A percentile compares a stretch with the other conserved stretches of the same genome.
Conservation (phyloP, 2,329 filamentous ascomycete species). For the Ilyonectria sp. region DNA sequence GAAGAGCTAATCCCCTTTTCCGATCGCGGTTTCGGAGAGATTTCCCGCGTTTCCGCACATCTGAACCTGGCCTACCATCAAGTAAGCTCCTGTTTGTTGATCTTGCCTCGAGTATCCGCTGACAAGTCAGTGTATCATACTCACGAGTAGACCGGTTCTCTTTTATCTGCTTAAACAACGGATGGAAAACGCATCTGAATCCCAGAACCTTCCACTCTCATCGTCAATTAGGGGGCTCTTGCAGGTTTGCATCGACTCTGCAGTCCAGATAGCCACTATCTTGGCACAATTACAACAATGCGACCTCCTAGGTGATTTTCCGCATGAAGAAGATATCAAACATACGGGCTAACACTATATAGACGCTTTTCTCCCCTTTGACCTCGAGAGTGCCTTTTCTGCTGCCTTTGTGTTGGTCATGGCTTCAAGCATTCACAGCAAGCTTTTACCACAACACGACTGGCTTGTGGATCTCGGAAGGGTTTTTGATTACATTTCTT, state of each 20-base stretch:
- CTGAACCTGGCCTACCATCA: slow-evolving; percentile 26
- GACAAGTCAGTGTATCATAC: slow-evolving; percentile 21
- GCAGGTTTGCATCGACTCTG: slow-evolving; percentile 23
- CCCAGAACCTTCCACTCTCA: not conserved
- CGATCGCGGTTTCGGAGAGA: slow-evolving; percentile 16
- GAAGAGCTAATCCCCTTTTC: slow-evolving; percentile 19
- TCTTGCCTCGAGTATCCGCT: not conserved
- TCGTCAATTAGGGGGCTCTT: slow-evolving; percentile 24
- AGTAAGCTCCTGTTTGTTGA: not conserved
- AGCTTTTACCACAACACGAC: slow-evolving; percentile 11
- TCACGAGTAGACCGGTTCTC: slow-evolving; percentile 20
- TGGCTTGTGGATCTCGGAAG: slow-evolving; percentile 16
- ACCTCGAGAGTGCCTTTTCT: slow-evolving; percentile 27
- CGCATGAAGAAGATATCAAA: not conserved
- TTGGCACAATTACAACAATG: slow-evolving; percentile 22
- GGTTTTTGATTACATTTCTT: slow-evolving; percentile 18
- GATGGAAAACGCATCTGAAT: slow-evolving; percentile 1
- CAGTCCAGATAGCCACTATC: slow-evolving; percentile 20
- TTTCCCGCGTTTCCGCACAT: slow-evolving; percentile 26
- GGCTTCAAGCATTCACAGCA: slow-evolving; percentile 16
- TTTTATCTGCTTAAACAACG: slow-evolving; percentile 24
- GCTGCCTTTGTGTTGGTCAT: slow-evolving; percentile 28
- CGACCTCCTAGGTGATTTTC: slow-evolving; percentile 15
- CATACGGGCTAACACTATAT: not conserved
- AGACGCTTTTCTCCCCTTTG: slow-evolving; percentile 29